A percentile compares a stretch with the other conserved stretches of the same genome.
These are phyloP conservation scores for Hortaea werneckii DNA, from an alignment of 2,329 filamentous ascomycete species.

Conservation along the genomic window DNA sequence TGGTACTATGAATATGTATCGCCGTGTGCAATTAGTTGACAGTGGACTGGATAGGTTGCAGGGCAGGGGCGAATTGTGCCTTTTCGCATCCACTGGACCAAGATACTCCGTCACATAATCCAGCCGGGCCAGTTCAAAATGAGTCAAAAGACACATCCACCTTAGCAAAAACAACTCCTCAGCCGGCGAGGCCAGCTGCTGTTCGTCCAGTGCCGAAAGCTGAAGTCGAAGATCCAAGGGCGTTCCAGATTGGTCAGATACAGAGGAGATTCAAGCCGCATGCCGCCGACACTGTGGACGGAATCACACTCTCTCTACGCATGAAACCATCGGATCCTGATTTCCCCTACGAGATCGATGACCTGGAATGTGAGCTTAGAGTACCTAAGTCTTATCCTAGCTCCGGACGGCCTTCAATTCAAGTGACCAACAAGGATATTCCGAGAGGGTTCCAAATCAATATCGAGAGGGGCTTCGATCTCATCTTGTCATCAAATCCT, in stretches of 20 bases:
- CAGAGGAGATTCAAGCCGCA: constrained; percentile 52
- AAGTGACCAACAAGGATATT: constrained; percentile 59
- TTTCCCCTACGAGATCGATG: constrained; percentile 66
- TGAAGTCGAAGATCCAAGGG: constrained; percentile 57
- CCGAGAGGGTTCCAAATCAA: constrained; percentile 65
- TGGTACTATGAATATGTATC: too few species aligned
- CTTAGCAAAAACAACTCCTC: neutral
- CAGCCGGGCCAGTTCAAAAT: neutral
- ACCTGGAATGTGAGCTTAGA: constrained; percentile 56
- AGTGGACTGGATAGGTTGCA: too few species aligned
- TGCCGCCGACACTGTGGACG: constrained; percentile 37
- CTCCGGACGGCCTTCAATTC: constrained; percentile 44
- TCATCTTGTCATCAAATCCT: constrained; percentile 46
- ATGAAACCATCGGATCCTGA: constrained; percentile 69
- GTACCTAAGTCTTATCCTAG: constrained; percentile 57
- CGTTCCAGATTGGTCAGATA: constrained; percentile 66
- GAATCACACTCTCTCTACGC: constrained; percentile 52
- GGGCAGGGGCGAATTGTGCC: too few species aligned
- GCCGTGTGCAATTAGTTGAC: too few species aligned
- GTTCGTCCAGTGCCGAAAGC: constrained; percentile 52
- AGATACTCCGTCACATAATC: neutral
- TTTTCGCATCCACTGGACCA: neutral
- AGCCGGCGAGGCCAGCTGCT: neutral
- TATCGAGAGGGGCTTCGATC: constrained; percentile 63
- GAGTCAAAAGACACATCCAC: neutral